Percentiles rank a stretch among this genome's conserved stretches.
phyloP scores from a whole-genome alignment of 345 rosid genomes.

The Salix dunnii region DNA sequence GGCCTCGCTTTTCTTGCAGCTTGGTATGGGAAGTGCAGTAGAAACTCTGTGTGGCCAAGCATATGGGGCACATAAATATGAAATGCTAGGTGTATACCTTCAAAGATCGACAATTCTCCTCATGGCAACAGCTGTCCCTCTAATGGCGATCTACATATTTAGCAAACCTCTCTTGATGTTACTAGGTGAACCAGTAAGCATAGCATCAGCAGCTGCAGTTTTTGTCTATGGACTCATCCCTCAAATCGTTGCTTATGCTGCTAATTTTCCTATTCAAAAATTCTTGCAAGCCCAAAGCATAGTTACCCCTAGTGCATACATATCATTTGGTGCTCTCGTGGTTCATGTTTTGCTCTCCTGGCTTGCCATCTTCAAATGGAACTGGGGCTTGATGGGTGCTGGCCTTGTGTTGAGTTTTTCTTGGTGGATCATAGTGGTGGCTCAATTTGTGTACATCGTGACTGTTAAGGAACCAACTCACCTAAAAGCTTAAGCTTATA shows the following conservation, averaged over 20 bases:
- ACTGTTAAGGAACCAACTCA: too few species aligned
- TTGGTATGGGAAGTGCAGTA: conserved; percentile 70
- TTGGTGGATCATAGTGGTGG: conserved; percentile 25
- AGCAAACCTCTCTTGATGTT: conserved; percentile 43
- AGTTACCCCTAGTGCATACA: conserved; percentile 22
- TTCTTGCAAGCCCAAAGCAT: conserved; percentile 31
- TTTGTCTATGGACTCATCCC: conserved; percentile 35
- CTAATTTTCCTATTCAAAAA: conserved; percentile 58
- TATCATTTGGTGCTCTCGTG: conserved; percentile 8
- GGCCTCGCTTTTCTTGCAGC: conserved; percentile 1
- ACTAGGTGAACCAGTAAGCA: conserved; percentile 53
- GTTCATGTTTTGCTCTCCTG: conserved; percentile 18
- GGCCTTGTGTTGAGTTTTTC: conserved; percentile 19
- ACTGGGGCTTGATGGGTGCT: conserved; percentile 24
- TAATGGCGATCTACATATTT: conserved; percentile 49
- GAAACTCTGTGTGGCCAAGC: conserved; percentile 86
- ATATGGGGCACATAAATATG: conserved; percentile 62
- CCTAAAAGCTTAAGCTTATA: too few species aligned
- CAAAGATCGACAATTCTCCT: conserved; percentile 66
- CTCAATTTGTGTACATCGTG: conserved; percentile 18
- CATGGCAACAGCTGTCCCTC: conserved; percentile 40
- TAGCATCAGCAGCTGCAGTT: conserved; percentile 51
- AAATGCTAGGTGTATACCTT: conserved; percentile 65
- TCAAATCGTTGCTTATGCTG: conserved; percentile 28
- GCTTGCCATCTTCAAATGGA: conserved; percentile 16